phyloP scores from a whole-genome alignment of 176 grass and related monocot species.

The Zoysia pacifica region DNA sequence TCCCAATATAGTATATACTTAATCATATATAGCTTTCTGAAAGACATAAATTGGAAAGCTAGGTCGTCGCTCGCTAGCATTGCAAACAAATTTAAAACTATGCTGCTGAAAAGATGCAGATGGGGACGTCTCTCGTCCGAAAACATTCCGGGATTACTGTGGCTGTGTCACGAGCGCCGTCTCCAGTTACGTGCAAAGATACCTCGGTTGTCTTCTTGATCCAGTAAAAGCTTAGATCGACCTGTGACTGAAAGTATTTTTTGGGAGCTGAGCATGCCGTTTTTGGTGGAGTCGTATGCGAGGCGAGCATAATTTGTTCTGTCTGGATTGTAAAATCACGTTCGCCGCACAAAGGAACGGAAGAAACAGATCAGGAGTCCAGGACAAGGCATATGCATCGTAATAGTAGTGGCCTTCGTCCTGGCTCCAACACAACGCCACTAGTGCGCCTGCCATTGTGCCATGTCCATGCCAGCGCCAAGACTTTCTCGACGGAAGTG shows the following conservation, averaged over 20 bases:
- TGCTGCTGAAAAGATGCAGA: neutral
- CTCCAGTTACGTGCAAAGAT: neutral
- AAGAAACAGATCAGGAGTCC: neutral
- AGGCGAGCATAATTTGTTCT: neutral
- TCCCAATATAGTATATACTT: no score
- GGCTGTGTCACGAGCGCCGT: conserved; percentile 4
- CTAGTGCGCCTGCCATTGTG: no score
- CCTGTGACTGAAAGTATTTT: neutral
- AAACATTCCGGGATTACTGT: neutral
- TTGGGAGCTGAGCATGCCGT: neutral
- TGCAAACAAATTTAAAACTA: neutral
- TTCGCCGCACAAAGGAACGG: neutral
- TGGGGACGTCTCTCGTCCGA: neutral
- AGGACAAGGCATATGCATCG: neutral
- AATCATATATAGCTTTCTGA: neutral
- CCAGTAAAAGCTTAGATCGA: neutral
- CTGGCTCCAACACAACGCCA: neutral
- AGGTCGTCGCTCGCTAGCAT: neutral
- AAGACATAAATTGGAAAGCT: neutral
- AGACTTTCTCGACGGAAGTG: no score
- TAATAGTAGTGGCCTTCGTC: neutral
- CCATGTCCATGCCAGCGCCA: no score
- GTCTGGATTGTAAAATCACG: neutral
- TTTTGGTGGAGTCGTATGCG: neutral
- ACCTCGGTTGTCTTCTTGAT: neutral